phyloP scores from a whole-genome alignment of 768 basidiomycete genomes.

The Scleroderma bovista region DNA sequence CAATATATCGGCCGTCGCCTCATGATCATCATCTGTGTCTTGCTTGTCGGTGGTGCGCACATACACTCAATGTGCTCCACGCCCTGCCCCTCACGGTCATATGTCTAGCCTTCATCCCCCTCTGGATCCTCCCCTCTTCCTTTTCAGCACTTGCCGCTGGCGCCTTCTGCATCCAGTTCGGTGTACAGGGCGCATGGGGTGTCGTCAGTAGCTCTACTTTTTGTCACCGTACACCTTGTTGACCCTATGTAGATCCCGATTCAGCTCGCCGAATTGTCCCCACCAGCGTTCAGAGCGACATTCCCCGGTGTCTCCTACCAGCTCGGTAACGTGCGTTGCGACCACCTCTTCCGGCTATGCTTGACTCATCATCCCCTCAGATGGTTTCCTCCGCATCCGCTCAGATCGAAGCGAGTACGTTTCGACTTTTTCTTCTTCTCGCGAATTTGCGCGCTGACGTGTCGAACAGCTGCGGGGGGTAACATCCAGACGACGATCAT shows the following conservation, averaged over 20 bases:
- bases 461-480: slow-evolving; percentile 53
- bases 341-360: not conserved
- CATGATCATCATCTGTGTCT: slow-evolving; percentile 44
- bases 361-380: slow-evolving; percentile 16
- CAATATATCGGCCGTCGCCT: slow-evolving; percentile 74
- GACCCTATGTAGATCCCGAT: slow-evolving; percentile 51
- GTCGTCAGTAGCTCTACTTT: slow-evolving; percentile 42
- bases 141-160: slow-evolving; percentile 68
- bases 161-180: slow-evolving; percentile 77
- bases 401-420: slow-evolving; percentile 71
- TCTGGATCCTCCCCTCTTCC: slow-evolving; percentile 70
- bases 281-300: slow-evolving; percentile 83
- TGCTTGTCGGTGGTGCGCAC: not conserved
- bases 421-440: not conserved
- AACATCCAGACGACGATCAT: slow-evolving; percentile 47
- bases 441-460: not conserved
- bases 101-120: slow-evolving; percentile 45
- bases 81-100: not conserved
- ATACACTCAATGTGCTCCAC: not conserved
- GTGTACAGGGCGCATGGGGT: slow-evolving; percentile 84
- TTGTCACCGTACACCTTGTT: not conserved
- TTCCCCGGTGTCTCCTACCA: slow-evolving; percentile 87
- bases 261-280: slow-evolving; percentile 77
- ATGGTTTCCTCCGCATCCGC: slow-evolving; percentile 71
- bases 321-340: slow-evolving; percentile 51